Conservation (phyloP, 2,329 filamentous ascomycete genomes). For the Diaporthe longicolla region DNA sequence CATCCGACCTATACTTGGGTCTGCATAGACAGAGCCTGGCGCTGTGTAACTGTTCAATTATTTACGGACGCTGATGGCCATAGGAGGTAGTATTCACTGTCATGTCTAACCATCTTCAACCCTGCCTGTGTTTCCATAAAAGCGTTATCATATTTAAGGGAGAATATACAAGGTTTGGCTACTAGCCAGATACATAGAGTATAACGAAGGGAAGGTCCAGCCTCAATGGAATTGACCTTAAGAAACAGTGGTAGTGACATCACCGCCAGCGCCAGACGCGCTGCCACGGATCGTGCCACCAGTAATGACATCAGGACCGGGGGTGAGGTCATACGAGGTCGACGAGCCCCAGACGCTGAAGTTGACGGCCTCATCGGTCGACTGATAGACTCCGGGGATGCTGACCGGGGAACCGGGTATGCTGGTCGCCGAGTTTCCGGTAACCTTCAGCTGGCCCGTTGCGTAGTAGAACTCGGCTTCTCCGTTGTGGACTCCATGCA, state of each 20-base stretch:
- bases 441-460: neutral
- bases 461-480: constrained; percentile 23
- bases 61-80: neutral
- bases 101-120: no score
- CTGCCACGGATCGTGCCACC: constrained; percentile 4
- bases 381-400: constrained; percentile 19
- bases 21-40: neutral
- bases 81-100: no score
- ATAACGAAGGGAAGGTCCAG: neutral
- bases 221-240: neutral
- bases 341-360: constrained; percentile 13
- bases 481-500: neutral
- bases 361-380: constrained; percentile 4
- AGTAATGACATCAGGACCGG: constrained; percentile 6
- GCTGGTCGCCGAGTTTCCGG: neutral
- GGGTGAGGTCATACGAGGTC: constrained; percentile 1
- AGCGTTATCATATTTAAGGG: neutral
- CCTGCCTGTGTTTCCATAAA: neutral
- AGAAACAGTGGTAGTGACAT: neutral
- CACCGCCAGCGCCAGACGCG: neutral
- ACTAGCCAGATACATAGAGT: neutral
- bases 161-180: neutral
- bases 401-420: neutral
- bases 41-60: neutral
- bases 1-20: neutral